Percentiles rank a stretch among this genome's conserved stretches.
Conservation (phyloP, 2,329 filamentous ascomycete species). For the Cadophora gregata region DNA sequence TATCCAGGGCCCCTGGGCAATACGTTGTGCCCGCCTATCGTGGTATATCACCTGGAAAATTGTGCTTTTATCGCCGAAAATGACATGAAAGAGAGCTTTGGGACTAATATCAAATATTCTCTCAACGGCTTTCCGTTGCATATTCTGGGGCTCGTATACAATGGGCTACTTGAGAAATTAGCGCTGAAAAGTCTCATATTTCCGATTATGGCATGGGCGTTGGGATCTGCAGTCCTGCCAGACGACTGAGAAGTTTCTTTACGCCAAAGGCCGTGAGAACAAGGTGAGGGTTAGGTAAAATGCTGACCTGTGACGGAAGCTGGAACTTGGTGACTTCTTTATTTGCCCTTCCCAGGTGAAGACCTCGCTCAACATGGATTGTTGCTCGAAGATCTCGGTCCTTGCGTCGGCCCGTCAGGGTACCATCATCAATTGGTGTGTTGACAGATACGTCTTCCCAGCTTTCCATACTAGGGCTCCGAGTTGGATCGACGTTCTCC, state of each 20-base stretch:
- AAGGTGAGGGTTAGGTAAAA: too few species aligned
- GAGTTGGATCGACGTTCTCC: slow-evolving; percentile 65
- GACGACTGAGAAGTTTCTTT: too few species aligned
- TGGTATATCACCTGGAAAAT: slow-evolving; percentile 92
- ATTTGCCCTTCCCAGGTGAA: slow-evolving; percentile 51
- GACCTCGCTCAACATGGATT: slow-evolving; percentile 66
- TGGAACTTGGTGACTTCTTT: slow-evolving; percentile 68
- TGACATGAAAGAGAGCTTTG: slow-evolving; percentile 92
- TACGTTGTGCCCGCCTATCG: slow-evolving; percentile 77
- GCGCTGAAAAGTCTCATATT: background rate
- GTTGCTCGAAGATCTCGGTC: slow-evolving; percentile 59
- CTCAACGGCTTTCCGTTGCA: slow-evolving; percentile 77
- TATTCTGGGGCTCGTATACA: slow-evolving; percentile 81
- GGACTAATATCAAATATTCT: slow-evolving; percentile 88
- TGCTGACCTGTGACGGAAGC: slow-evolving; percentile 66
- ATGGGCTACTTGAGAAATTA: slow-evolving; percentile 57
- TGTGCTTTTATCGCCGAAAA: slow-evolving; percentile 95
- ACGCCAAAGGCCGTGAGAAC: too few species aligned
- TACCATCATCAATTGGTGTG: slow-evolving; percentile 65
- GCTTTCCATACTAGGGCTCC: slow-evolving; percentile 80
- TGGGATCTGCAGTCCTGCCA: background rate
- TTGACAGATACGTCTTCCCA: slow-evolving; percentile 82
- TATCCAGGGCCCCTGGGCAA: slow-evolving; percentile 86
- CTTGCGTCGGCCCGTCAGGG: slow-evolving; percentile 48
- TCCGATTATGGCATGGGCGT: background rate